Evolutionary conservation across 2,329 filamentous ascomycete species (phyloP).

Genomic region (Chrysoporthe deuterocubensis): DNA sequence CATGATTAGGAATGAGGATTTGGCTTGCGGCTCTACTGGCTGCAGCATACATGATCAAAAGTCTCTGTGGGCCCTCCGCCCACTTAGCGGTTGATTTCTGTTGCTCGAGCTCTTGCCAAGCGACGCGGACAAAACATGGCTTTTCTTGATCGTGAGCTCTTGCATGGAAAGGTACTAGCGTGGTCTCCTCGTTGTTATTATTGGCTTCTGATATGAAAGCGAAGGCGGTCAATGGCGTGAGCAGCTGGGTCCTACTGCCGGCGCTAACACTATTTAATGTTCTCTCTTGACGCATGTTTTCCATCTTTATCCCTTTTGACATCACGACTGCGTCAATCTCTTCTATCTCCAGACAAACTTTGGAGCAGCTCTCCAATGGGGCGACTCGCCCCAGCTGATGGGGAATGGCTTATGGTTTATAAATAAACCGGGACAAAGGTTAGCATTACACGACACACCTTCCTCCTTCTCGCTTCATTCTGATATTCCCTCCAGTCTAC

Average conservation of each 20-base stretch:
- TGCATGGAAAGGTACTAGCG: no score
- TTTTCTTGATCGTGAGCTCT: background rate
- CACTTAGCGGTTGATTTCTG: background rate
- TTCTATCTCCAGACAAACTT: background rate
- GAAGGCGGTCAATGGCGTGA: background rate
- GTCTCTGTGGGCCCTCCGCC: rapidly evolving
- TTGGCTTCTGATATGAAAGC: background rate
- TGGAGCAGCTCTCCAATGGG: background rate
- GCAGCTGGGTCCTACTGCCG: background rate
- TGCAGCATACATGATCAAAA: background rate
- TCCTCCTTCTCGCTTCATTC: no score
- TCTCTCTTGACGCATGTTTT: background rate
- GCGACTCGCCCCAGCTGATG: background rate
- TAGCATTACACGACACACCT: no score
- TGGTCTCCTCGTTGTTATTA: no score
- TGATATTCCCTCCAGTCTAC: no score
- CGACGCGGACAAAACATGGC: background rate
- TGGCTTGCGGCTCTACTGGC: no score
- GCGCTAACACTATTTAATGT: background rate
- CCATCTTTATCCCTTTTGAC: background rate
- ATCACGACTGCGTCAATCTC: background rate
- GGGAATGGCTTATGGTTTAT: no score
- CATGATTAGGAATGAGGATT: no score
- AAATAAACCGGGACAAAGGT: no score
- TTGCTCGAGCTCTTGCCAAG: background rate